A percentile compares a stretch with the other conserved stretches of the same genome.
Evolutionary conservation across 768 basidiomycete genomes (phyloP).

Genomic region (Imleria badia): DNA sequence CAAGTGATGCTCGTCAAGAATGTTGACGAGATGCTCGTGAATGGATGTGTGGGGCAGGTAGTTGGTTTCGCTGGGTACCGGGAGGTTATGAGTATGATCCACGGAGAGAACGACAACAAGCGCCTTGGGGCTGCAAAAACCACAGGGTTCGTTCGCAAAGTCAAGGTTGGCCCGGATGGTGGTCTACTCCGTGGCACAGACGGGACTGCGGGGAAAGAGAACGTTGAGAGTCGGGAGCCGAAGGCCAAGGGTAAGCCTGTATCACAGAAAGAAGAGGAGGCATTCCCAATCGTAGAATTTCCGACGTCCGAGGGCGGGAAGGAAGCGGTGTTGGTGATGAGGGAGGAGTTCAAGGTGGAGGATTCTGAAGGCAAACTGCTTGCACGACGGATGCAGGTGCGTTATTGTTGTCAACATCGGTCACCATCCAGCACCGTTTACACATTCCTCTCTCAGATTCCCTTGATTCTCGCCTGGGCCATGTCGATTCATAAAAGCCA

Average conservation of each 20-base stretch:
- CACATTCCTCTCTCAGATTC: constrained; percentile 42
- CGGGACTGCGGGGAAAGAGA: constrained; percentile 35
- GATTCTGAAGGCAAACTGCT: constrained; percentile 50
- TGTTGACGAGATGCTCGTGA: constrained; percentile 58
- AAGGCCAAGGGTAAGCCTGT: constrained; percentile 25
- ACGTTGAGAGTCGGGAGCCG: constrained; percentile 20
- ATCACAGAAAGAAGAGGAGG: constrained; percentile 39
- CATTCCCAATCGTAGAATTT: constrained; percentile 49
- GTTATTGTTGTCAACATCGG: not conserved
- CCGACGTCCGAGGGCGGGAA: constrained; percentile 39
- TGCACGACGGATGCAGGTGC: constrained; percentile 46
- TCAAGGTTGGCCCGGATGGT: constrained; percentile 32
- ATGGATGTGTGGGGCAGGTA: constrained; percentile 64
- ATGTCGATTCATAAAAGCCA: constrained; percentile 80
- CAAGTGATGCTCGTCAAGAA: constrained; percentile 78
- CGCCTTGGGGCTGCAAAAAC: constrained; percentile 23
- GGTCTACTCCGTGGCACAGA: constrained; percentile 11
- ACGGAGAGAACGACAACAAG: constrained; percentile 27
- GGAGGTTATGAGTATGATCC: constrained; percentile 15
- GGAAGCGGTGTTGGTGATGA: constrained; percentile 48
- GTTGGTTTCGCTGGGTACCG: constrained; percentile 47
- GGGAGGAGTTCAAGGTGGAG: constrained; percentile 54
- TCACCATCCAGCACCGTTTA: not conserved
- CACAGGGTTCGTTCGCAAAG: constrained; percentile 37
- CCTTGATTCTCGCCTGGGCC: constrained; percentile 75